Conservation (phyloP, 2,329 filamentous ascomycete species). For the Penicillium sp. region DNA sequence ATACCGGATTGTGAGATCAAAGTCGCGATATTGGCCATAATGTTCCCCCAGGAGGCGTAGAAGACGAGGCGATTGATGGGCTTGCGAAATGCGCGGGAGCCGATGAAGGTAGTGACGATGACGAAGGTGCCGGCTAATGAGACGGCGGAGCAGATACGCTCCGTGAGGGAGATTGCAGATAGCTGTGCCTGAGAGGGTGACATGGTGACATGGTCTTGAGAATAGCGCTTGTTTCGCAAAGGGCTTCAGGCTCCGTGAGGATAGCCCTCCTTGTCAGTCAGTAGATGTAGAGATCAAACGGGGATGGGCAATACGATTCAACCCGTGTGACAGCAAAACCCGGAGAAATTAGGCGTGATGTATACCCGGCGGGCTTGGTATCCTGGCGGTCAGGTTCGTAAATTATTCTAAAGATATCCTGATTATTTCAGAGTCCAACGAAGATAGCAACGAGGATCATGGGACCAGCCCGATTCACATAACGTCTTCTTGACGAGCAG, state of each 20-base stretch:
- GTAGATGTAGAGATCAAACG: neutral
- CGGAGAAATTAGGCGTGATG: neutral
- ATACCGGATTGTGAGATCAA: conserved; percentile 67
- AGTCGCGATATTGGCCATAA: conserved; percentile 73
- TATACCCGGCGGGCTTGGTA: neutral
- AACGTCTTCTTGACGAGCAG: neutral
- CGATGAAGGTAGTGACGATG: conserved; percentile 68
- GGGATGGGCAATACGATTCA: neutral
- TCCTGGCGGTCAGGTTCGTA: neutral
- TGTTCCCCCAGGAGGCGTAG: conserved; percentile 78
- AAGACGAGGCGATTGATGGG: conserved; percentile 86
- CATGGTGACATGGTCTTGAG: conserved; percentile 24
- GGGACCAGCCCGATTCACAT: neutral
- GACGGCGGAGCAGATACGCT: conserved; percentile 67
- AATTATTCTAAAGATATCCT: neutral
- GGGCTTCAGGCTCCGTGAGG: neutral
- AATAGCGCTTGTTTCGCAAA: neutral
- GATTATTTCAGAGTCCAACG: neutral
- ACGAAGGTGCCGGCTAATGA: conserved; percentile 70
- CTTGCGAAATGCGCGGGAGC: conserved; percentile 71
- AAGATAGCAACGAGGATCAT: neutral
- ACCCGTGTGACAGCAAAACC: neutral
- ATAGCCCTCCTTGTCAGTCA: neutral
- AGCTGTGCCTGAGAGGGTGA: conserved; percentile 41
- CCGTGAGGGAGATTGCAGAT: conserved; percentile 59